Percentiles rank a stretch among this genome's conserved stretches.
Conservation (phyloP, 495 filamentous ascomycete species). For the Ascodesmis nigricans region DNA sequence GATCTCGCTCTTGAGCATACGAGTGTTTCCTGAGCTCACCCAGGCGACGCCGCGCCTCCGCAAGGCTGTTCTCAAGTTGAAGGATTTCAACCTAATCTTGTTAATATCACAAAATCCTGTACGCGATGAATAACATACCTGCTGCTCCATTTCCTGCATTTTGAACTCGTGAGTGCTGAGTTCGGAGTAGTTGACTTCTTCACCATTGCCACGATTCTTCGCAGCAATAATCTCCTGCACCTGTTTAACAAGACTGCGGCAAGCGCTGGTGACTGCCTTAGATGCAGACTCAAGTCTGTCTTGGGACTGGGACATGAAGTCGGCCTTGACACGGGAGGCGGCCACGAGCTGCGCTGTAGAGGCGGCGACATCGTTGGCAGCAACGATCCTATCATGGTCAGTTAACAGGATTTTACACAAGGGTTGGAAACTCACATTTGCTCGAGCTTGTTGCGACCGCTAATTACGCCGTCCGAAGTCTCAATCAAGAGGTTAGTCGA, state of each 20-base stretch:
- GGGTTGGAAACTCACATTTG: conserved; percentile 34
- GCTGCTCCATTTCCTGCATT: conserved; percentile 96
- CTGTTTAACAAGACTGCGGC: conserved; percentile 68
- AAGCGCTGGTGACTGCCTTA: conserved; percentile 80
- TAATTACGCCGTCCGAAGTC: conserved; percentile 89
- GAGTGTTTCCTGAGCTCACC: conserved; percentile 99
- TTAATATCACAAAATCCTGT: conserved; percentile 3
- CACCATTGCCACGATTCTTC: conserved; percentile 52
- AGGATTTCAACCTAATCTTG: conserved; percentile 70
- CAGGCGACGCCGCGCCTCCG: conserved; percentile 57
- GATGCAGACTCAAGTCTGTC: conserved; percentile 74
- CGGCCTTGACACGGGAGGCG: conserved; percentile 86
- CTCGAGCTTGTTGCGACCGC: conserved; percentile 73
- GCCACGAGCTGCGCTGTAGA: conserved; percentile 92
- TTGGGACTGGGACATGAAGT: conserved; percentile 90
- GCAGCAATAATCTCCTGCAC: conserved; percentile 86
- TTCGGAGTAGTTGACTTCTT: conserved; percentile 69
- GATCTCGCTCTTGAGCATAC: conserved; percentile 57
- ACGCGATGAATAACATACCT: conserved; percentile 38
- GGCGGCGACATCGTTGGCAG: conserved; percentile 87
- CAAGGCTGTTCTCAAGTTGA: conserved; percentile 72
- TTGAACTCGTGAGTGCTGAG: conserved; percentile 91
- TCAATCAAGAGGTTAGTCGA: conserved; percentile 93
- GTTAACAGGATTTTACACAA: background rate
- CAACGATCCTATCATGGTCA: conserved; percentile 41